These are phyloP conservation scores for Friedmanniomyces endolithicus DNA, from an alignment of 495 filamentous ascomycete genomes.

Conservation along the genomic window DNA sequence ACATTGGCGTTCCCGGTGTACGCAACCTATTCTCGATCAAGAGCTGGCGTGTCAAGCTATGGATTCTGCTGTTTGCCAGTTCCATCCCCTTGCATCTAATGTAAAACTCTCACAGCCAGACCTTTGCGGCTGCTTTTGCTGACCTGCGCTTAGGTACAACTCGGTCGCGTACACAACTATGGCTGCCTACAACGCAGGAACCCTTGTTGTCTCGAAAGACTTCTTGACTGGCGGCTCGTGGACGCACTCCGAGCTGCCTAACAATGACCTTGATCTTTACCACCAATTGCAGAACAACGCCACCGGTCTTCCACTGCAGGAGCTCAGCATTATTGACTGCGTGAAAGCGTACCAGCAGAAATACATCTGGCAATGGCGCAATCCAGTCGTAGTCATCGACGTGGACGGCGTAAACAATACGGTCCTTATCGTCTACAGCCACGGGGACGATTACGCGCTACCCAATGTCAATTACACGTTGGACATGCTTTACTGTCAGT, in stretches of 20 bases:
- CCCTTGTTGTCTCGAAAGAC: not conserved
- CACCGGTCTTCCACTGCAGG: no score
- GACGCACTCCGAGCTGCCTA: not conserved
- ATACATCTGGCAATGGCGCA: not conserved
- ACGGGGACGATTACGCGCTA: not conserved
- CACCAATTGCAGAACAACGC: not conserved
- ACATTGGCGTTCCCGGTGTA: not conserved
- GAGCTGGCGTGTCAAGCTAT: not conserved
- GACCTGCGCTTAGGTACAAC: no score
- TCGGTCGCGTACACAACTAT: not conserved
- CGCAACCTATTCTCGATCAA: not conserved
- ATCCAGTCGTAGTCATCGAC: not conserved
- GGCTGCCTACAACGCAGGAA: not conserved
- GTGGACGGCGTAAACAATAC: not conserved
- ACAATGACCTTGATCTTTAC: not conserved
- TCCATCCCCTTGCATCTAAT: not conserved
- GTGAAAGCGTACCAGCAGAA: not conserved
- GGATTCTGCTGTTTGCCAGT: not conserved
- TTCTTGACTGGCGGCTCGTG: not conserved
- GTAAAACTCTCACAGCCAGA: no score
- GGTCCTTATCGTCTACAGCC: not conserved
- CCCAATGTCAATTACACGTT: no score
- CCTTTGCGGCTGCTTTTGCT: no score
- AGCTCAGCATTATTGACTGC: not conserved
- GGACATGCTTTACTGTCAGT: no score